These are phyloP conservation scores for Daedalea quercina DNA, from an alignment of 768 basidiomycete species.

Conservation along the genomic window DNA sequence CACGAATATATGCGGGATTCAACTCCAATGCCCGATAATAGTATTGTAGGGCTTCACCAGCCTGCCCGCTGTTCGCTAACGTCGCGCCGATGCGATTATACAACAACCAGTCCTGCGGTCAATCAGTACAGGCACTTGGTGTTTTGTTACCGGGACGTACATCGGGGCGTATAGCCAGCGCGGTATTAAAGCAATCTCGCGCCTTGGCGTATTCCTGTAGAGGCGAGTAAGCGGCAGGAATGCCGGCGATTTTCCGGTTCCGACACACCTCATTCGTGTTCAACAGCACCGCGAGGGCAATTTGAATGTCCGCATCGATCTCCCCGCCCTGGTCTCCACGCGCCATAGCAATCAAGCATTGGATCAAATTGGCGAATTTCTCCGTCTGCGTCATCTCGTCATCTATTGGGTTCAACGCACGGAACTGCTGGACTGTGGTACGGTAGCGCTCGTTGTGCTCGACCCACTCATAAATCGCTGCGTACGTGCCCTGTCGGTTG, in stretches of 20 bases:
- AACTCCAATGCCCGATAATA: constrained; percentile 83
- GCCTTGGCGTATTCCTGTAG: constrained; percentile 84
- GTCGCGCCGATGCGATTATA: constrained; percentile 95
- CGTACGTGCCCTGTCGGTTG: constrained; percentile 65
- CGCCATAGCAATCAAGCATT: constrained; percentile 80
- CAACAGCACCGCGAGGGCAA: constrained; percentile 88
- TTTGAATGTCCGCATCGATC: constrained; percentile 92
- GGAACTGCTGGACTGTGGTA: constrained; percentile 36
- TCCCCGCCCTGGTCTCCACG: constrained; percentile 45
- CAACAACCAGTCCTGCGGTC: constrained; percentile 77
- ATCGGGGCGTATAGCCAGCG: constrained; percentile 80
- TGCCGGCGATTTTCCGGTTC: neutral
- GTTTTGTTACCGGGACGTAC: constrained; percentile 31
- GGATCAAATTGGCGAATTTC: constrained; percentile 50
- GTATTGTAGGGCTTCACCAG: constrained; percentile 79
- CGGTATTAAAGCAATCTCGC: constrained; percentile 89
- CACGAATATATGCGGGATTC: constrained; percentile 87
- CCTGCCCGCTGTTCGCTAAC: constrained; percentile 80
- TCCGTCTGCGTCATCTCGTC: constrained; percentile 28
- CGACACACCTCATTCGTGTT: constrained; percentile 77
- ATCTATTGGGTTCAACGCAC: constrained; percentile 23
- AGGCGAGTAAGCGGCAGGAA: neutral
- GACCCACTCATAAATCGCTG: constrained; percentile 84
- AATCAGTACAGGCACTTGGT: neutral
- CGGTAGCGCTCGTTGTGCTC: constrained; percentile 52